Evolutionary conservation across 1,284 basidiomycete genomes (phyloP).

Genomic region (Leccinum cinnamomeum): DNA sequence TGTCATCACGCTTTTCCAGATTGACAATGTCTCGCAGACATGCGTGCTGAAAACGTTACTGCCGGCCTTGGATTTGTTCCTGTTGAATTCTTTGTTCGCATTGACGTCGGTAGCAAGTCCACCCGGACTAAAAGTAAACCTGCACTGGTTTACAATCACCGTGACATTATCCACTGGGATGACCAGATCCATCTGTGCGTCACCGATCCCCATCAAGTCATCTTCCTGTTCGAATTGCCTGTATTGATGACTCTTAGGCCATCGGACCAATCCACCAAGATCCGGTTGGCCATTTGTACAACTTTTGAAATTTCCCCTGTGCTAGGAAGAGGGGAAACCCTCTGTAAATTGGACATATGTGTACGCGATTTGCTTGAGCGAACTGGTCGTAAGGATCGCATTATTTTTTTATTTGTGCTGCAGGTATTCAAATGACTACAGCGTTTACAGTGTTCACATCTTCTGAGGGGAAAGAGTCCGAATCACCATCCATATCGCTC

Average conservation of each 20-base stretch:
- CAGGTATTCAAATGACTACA: neutral
- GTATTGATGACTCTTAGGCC: slow-evolving; percentile 14
- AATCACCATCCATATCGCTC: slow-evolving; percentile 3
- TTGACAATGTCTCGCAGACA: slow-evolving; percentile 2
- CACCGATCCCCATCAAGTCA: neutral
- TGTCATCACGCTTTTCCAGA: no score
- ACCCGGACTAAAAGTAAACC: slow-evolving; percentile 12
- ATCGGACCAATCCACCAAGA: neutral
- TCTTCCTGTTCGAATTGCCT: neutral
- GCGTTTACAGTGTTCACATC: neutral
- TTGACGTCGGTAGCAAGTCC: neutral
- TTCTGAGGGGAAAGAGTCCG: neutral
- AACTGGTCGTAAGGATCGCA: neutral
- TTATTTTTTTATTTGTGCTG: neutral
- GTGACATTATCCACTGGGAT: slow-evolving; percentile 14
- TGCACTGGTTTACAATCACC: neutral
- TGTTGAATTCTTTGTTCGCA: slow-evolving; percentile 13
- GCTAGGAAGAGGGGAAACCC: slow-evolving; percentile 11
- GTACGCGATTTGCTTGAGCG: slow-evolving; percentile 7
- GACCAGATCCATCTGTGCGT: slow-evolving; percentile 15
- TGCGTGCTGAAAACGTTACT: slow-evolving; percentile 7
- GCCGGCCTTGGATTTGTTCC: slow-evolving; percentile 12
- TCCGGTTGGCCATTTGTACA: slow-evolving; percentile 15
- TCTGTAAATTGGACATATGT: neutral
- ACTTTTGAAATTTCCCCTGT: slow-evolving; percentile 16